Conservation (phyloP, 1,139 yeast genomes). For the Saccharomyces hybrid region DNA sequence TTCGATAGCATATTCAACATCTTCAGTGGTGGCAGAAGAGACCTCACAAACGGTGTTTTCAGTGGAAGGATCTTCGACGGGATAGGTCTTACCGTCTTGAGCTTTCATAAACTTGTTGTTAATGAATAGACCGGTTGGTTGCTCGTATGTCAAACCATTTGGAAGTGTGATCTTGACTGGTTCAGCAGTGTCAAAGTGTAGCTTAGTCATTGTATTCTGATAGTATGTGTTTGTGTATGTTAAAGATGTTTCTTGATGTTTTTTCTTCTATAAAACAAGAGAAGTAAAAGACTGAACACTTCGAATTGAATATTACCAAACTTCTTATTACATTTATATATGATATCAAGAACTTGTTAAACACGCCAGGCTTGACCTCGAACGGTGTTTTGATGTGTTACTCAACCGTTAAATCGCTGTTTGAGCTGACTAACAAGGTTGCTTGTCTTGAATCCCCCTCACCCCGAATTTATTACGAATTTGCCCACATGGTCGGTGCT, state of each 20-base stretch:
- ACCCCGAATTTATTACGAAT: neutral
- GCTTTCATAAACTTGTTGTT: slow-evolving; percentile 70
- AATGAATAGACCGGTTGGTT: slow-evolving; percentile 78
- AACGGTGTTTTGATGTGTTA: neutral
- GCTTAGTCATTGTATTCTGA: neutral
- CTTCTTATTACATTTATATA: neutral
- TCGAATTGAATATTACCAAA: neutral
- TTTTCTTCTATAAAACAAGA: neutral
- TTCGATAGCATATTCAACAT: slow-evolving; percentile 58
- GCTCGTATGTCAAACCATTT: slow-evolving; percentile 47
- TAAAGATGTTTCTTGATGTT: neutral
- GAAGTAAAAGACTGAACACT: neutral
- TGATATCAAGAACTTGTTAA: neutral
- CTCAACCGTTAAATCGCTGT: neutral
- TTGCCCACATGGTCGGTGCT: neutral
- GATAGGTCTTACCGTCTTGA: slow-evolving; percentile 51
- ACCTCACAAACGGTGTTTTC: slow-evolving; percentile 51
- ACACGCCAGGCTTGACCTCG: neutral
- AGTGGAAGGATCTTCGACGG: slow-evolving; percentile 56
- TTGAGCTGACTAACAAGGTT: neutral
- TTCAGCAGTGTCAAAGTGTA: neutral
- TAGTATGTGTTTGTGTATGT: neutral
- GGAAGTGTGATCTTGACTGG: slow-evolving; percentile 43
- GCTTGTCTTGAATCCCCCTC: neutral
- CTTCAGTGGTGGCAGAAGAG: slow-evolving; percentile 47